phyloP scores from a whole-genome alignment of 148 eudicot species.

The Amaranthus hypochondriacus region DNA sequence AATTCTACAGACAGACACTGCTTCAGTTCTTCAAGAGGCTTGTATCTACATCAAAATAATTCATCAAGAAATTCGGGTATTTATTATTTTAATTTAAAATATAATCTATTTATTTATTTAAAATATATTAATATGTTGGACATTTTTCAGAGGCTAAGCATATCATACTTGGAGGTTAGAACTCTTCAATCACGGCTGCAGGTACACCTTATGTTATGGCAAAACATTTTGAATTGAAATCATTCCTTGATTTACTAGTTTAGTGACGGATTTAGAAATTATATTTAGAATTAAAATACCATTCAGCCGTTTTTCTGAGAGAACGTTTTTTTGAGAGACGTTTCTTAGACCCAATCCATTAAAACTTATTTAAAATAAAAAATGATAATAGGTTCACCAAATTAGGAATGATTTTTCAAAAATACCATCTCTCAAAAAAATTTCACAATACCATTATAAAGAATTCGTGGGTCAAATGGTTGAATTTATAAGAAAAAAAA shows the following conservation, averaged over 20 bases:
- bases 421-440: too few species aligned
- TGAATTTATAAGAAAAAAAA: too few species aligned
- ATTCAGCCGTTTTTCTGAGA: too few species aligned
- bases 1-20: constrained; percentile 51
- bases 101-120: not conserved
- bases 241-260: not conserved
- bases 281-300: too few species aligned
- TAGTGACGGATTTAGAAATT: not conserved
- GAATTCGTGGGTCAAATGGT: too few species aligned
- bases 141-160: constrained; percentile 27
- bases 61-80: constrained; percentile 56
- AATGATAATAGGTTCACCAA: too few species aligned
- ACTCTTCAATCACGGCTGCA: constrained; percentile 22
- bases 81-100: not conserved
- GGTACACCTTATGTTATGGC: constrained; percentile 11
- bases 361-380: too few species aligned
- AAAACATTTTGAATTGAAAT: not conserved
- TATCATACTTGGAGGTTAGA: constrained; percentile 27
- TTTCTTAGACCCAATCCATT: too few species aligned
- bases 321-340: too few species aligned
- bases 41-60: constrained; percentile 46
- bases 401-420: too few species aligned
- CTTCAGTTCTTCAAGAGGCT: constrained; percentile 67
- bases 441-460: too few species aligned
- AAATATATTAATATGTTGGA: not conserved